A percentile compares a stretch with the other conserved stretches of the same genome.
These are phyloP conservation scores for Climacium dendroides DNA, from an alignment of 225 moss, liverwort and hornwort species.

Conservation along the genomic window DNA sequence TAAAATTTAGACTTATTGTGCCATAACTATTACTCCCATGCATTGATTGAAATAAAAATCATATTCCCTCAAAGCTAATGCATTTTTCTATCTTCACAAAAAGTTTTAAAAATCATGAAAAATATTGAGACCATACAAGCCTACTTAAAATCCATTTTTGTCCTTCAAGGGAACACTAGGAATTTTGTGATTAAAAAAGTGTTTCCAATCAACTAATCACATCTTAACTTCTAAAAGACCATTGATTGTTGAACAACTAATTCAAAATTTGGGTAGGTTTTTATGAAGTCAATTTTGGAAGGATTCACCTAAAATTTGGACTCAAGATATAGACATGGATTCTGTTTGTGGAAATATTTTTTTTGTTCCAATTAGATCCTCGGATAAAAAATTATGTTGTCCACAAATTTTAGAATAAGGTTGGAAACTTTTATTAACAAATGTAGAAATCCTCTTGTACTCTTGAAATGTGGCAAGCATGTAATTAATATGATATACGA, in stretches of 20 bases:
- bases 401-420: background rate
- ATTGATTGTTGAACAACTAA: background rate
- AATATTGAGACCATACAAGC: too few relatives aligned
- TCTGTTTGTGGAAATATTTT: accelerated
- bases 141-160: too few relatives aligned
- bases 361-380: background rate
- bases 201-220: background rate
- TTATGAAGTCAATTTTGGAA: background rate
- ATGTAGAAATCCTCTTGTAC: accelerated
- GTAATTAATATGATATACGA: too few relatives aligned
- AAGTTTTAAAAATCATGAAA: too few relatives aligned
- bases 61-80: too few relatives aligned
- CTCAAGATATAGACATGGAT: accelerated
- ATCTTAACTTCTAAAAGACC: background rate
- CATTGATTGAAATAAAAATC: too few relatives aligned
- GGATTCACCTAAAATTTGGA: background rate
- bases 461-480: background rate
- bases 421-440: background rate
- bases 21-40: too few relatives aligned
- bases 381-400: background rate
- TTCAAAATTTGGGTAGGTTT: background rate
- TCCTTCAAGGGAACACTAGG: too few relatives aligned
- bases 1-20: too few relatives aligned
- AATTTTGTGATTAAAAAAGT: too few relatives aligned
- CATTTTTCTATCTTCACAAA: too few relatives aligned